Base-by-base conservation (phyloP, 495 filamentous ascomycete species). In the Chaetomidium leptoderma region DNA sequence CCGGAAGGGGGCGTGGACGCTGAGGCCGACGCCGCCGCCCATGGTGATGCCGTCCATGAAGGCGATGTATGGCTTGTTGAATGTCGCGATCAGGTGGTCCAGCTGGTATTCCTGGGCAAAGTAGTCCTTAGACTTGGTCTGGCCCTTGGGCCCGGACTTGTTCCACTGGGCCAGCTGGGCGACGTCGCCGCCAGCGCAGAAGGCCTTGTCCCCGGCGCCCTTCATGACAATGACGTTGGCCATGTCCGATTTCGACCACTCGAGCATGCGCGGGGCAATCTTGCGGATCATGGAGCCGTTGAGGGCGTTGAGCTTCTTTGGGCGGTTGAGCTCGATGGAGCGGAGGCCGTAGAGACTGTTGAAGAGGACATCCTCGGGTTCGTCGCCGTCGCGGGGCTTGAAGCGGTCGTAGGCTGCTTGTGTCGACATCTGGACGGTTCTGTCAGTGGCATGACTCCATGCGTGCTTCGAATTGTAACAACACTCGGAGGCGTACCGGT, bases 41-140 rank as follows among this genome's bases (percentile, higher is more conserved):
- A 98, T 97, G 24, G 95, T 98, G 67, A 96, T 86, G 55, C 93
- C 93, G 67, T 98, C 95, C 86, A 98, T 92, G 70, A 97, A 88
- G 36, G 95, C 91, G 47, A 98, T 83, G 68, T 92, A 93, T 3
- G 93, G 93, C 76, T 96, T 97, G 26, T 74, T 64, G 76, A 92
- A 96, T 47, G 91, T 96, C n/a, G 95, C 91, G 65, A 98, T 92
- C 50, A 90, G 72, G 74, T 98, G 93, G 74, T 97, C 88, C 51
- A 98, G 86, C 67, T 84, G 82, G 78, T 97, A 98, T 83, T 98
- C 93, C 44, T 90, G 82, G 9, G 72, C 87, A 66, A 98, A 98
- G 76, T 91, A 98, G 36, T 90, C 85, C 21, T 75, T 73, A n/a
- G 89, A 91, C 63, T 76, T 77, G 57, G 80, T 64, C 64, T 86